Base-by-base conservation (phyloP, 148 eudicot species). In the Cornus suecica region DNA sequence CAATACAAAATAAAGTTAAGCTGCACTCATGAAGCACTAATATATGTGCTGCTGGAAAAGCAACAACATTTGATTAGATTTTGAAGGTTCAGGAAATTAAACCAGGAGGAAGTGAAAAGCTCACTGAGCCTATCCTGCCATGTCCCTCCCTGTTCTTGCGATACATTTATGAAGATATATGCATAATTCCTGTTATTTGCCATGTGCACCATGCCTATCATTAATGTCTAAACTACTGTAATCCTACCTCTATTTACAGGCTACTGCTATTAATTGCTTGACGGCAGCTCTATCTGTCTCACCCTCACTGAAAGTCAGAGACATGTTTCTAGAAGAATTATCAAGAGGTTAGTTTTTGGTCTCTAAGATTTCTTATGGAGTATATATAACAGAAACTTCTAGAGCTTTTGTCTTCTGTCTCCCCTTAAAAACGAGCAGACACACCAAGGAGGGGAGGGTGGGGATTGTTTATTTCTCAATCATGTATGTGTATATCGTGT, bases 271-370 rank as follows among this genome's bases (percentile, higher is more conserved):
- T 74, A 87, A 80, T 88, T 96, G 94, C 88, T 82, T 93, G 83
- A 84, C 92, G 54, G 83, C 84, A 31, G 97, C 97, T 77, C 66
- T 93, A 70, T 96, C 99, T 68, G 83, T 87, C 27, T 85, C 97
- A 30, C 98, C 98, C 73, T 96, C 97, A 20, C 77, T 78, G 41
- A 78, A 77, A 68, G 93, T 96, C 54, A 88, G 77, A 30, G 84
- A 84, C 74, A 81, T 93, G 88, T 87, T 93, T 77, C 82, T 84
- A 76, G 87, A 83, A 67, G 99, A 95, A 82, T 74, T 90, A 75
- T 83, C 86, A 27, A 62, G 79, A 90, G 97, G 99, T 92, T 74
- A 78, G 88, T 73, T 51, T 74, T 48, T 79, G 58, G 65, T 51
- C 42, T 24, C 20, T 16, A 28, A 23, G 15, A 11, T 9, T 67